A percentile compares a stretch with the other conserved stretches of the same genome.
These are phyloP conservation scores for Carnegiea gigantea DNA, from an alignment of 179 eudicot genomes.

Conservation along the genomic window DNA sequence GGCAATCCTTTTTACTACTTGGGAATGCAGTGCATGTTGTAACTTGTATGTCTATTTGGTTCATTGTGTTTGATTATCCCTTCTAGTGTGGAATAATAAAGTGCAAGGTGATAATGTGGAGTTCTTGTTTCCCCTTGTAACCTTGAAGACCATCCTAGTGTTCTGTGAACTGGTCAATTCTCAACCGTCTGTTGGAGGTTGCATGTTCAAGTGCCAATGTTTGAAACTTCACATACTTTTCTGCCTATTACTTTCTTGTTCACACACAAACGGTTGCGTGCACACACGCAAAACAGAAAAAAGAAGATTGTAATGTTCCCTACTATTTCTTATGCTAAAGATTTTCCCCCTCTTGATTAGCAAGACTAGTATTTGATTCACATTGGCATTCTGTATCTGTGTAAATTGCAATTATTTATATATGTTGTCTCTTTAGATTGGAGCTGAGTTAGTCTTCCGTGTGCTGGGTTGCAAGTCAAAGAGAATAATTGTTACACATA, in stretches of 20 bases:
- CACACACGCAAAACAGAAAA: neutral
- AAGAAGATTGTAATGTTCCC: neutral
- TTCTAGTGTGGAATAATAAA: neutral
- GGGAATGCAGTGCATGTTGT: neutral
- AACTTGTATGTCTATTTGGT: neutral
- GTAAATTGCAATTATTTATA: conserved; percentile 1
- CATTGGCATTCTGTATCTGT: conserved; percentile 7
- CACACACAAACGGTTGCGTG: too few species aligned
- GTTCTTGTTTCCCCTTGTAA: too few species aligned
- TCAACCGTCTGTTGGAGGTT: neutral
- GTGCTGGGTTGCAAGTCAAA: conserved; percentile 98
- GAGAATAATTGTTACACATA: conserved; percentile 94
- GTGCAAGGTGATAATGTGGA: too few species aligned
- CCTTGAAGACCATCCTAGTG: too few species aligned
- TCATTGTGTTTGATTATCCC: neutral
- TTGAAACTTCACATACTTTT: neutral
- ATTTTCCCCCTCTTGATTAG: neutral
- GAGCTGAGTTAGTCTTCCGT: conserved; percentile 82
- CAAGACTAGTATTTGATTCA: neutral
- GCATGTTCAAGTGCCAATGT: neutral
- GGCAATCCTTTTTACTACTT: neutral
- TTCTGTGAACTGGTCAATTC: neutral
- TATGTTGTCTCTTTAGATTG: conserved; percentile 58
- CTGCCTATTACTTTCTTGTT: neutral
- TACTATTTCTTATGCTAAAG: too few species aligned